Evolutionary conservation across 352 stramenopile genomes (phyloP).

Genomic region (Phytophthora multivora): DNA sequence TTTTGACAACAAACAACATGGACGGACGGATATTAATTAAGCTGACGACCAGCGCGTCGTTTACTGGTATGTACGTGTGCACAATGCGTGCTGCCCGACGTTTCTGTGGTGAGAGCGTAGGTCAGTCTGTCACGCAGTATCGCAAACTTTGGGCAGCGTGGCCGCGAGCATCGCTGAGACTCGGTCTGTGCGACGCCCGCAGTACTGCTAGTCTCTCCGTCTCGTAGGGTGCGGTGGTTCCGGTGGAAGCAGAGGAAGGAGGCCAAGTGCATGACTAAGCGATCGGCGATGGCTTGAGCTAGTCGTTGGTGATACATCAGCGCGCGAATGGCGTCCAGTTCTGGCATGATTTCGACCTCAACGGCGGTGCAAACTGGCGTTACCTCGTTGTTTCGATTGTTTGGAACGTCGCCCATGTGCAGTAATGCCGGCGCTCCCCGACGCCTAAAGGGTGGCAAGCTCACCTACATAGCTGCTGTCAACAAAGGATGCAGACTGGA

Average conservation of each 20-base stretch:
- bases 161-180: too few species aligned
- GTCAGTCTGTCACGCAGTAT: background rate
- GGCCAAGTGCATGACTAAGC: too few species aligned
- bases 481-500: conserved; percentile 1
- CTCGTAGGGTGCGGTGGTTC: too few species aligned
- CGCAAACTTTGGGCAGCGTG: background rate
- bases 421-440: conserved; percentile 1
- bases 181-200: too few species aligned
- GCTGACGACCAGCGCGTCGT: background rate
- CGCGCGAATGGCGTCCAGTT: background rate
- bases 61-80: too few species aligned
- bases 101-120: background rate
- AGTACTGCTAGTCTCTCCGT: too few species aligned
- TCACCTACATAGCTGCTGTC: too few species aligned
- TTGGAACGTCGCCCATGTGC: background rate
- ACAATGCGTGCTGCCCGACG: too few species aligned
- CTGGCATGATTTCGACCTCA: background rate
- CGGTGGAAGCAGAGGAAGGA: background rate
- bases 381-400: background rate
- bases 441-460: background rate
- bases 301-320: conserved; percentile 6
- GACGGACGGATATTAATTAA: background rate
- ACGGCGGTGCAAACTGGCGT: background rate
- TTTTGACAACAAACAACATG: conserved; percentile 10
- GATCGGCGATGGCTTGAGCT: background rate